Evolutionary conservation across 805 yeast genomes (phyloP), one percentile per base, ranked within the genome.

Genomic region (Yamadazyma sp.): DNA sequence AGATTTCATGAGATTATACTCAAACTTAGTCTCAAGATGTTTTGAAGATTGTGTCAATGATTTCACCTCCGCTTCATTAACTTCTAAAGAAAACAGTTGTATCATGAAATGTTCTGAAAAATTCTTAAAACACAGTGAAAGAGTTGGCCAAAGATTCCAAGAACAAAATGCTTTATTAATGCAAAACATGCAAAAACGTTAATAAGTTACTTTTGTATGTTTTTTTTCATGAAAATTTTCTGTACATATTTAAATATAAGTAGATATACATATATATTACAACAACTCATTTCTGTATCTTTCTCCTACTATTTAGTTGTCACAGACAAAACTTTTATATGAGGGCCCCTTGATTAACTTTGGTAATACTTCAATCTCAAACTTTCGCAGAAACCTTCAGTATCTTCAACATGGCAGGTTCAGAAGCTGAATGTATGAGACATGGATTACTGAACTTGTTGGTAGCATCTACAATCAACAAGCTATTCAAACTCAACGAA

Each of bases 141-240:
- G 99, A 62, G 96, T 93, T 39, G 99, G 98, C 29, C 91, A 85
- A 67, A 82, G 98, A 69, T 93, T 93, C 91, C 98, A 91, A 69
- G 98, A 91, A 60, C 97, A 91, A 67, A 93, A 93, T 45, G 85
- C 84, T 39, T 66, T 80, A 47, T 67, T 84, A 70, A 81, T 83
- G 73, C 86, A 84, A 61, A 81, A 77, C 65, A 67, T 81, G 72
- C 56, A 52, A 44, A 52, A 47, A 29, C 51, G 52, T 45, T 51
- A 43, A 39, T 28, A 25, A 7, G 27, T 25, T 25, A 21, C n/a
- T n/a, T 23, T 23, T 23, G 26, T 23, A 14, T 15, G 10, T 27
- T 7, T 7, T 24, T 12, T 8, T 7, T n/a, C 12, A 24, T 24
- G 27, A n/a, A n/a, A n/a, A n/a, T n/a, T n/a, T n/a, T n/a, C n/a